Conservation (phyloP, 257 asterid species). For the Nicotiana noctiflora region DNA sequence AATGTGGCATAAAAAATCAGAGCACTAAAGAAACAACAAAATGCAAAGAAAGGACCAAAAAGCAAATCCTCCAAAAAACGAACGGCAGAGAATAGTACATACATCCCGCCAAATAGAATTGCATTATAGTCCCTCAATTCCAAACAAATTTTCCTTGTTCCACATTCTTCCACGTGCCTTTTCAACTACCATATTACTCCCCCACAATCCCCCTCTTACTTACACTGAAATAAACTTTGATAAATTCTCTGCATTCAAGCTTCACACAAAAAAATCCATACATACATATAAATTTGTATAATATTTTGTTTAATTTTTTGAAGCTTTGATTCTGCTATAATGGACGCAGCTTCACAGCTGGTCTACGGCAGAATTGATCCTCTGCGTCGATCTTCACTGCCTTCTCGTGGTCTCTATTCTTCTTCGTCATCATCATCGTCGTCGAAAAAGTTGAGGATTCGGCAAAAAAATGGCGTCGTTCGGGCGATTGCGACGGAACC, state of each 20-base stretch:
- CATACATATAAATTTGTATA: not conserved
- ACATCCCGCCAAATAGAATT: not conserved
- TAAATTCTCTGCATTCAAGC: not conserved
- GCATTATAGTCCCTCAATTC: constrained; percentile 6
- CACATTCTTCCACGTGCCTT: constrained; percentile 41
- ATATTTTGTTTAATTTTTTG: not conserved
- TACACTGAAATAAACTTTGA: too few relatives aligned
- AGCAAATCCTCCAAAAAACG: constrained; percentile 3
- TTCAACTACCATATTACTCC: constrained; percentile 11
- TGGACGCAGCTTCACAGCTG: constrained; percentile 93
- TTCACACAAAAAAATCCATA: not conserved
- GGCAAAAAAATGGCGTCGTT: constrained; percentile 40
- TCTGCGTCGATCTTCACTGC: constrained; percentile 30
- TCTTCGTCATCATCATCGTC: not conserved
- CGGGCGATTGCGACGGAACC: constrained; percentile 88
- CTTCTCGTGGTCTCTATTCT: not conserved
- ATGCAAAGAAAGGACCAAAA: not conserved
- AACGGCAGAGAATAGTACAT: constrained; percentile 12
- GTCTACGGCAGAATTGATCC: constrained; percentile 67
- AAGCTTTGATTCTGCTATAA: constrained; percentile 37
- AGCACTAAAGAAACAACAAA: not conserved
- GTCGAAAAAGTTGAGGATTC: constrained; percentile 10
- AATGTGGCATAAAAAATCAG: not conserved
- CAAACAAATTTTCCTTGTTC: constrained; percentile 34
- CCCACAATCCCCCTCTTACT: not conserved